Conservation (phyloP, 2,329 filamentous ascomycete genomes). For the Cyphellophora attinorum region DNA sequence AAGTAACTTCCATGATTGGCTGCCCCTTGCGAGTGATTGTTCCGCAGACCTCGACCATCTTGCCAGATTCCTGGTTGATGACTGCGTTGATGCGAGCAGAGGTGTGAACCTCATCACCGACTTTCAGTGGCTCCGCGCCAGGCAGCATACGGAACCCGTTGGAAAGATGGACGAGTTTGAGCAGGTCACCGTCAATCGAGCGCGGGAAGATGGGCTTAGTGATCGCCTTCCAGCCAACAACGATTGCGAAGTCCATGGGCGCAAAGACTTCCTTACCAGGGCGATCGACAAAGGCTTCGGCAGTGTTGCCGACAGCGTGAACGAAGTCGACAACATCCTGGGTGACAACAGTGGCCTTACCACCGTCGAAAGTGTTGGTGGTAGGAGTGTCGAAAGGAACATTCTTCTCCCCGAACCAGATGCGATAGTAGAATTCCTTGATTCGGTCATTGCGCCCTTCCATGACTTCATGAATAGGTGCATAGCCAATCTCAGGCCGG, state of each 20-base stretch:
- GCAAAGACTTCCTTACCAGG: conserved; percentile 90
- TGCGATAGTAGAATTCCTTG: conserved; percentile 98
- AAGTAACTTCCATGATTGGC: conserved; percentile 96
- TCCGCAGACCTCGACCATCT: conserved; percentile 99
- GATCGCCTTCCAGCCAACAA: conserved; percentile 98
- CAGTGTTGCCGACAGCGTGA: conserved; percentile 96
- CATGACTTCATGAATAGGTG: conserved; percentile 97
- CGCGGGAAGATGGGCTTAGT: conserved; percentile 98
- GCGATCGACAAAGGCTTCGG: conserved; percentile 91
- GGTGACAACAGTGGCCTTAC: conserved; percentile 73
- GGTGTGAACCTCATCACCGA: conserved; percentile 84
- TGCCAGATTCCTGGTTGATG: conserved; percentile 94
- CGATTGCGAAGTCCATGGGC: conserved; percentile 97
- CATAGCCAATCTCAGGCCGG: conserved; percentile 89
- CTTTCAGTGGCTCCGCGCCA: conserved; percentile 87
- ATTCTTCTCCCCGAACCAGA: conserved; percentile 87
- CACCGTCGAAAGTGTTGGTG: conserved; percentile 82
- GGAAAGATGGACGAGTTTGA: conserved; percentile 93
- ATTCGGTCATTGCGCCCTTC: conserved; percentile 90
- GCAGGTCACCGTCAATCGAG: conserved; percentile 86
- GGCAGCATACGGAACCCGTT: conserved; percentile 98
- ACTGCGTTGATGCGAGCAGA: conserved; percentile 95
- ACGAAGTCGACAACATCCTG: conserved; percentile 97
- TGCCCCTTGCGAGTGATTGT: conserved; percentile 78
- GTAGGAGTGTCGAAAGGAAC: conserved; percentile 78